Evolutionary conservation across 768 basidiomycete genomes (phyloP).

Genomic region (Ramaria sp.): DNA sequence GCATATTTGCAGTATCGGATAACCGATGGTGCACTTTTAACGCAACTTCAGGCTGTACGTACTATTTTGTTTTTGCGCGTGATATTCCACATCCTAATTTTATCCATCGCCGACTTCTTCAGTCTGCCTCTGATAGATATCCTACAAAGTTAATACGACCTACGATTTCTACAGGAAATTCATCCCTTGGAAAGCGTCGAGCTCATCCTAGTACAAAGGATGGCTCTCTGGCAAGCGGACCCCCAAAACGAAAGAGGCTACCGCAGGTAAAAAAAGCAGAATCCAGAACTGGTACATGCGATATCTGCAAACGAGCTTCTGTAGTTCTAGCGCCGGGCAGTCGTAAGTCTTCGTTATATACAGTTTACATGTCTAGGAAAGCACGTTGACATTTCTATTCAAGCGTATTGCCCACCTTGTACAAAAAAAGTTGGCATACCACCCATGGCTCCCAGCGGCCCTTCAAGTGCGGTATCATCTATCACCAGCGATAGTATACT

Average conservation of each 20-base stretch:
- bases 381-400: background rate
- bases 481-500: background rate
- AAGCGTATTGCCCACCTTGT: conserved; percentile 7
- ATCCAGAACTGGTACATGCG: conserved; percentile 7
- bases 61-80: background rate
- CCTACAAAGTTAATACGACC: conserved; percentile 3
- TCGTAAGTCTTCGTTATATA: background rate
- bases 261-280: background rate
- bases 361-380: background rate
- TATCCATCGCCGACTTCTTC: too few species aligned
- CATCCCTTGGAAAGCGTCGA: conserved; percentile 1
- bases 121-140: conserved; percentile 9
- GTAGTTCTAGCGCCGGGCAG: conserved; percentile 6
- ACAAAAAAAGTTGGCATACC: background rate
- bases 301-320: conserved; percentile 2
- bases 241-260: conserved; percentile 1
- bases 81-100: background rate
- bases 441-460: background rate
- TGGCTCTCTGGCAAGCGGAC: background rate
- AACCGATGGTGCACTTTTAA: conserved; percentile 41
- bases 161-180: background rate
- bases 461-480: background rate
- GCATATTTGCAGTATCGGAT: conserved; percentile 47
- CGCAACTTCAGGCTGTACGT: conserved; percentile 50
- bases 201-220: background rate